Conservation (phyloP, 768 basidiomycete species). For the Suillus bovinus region DNA sequence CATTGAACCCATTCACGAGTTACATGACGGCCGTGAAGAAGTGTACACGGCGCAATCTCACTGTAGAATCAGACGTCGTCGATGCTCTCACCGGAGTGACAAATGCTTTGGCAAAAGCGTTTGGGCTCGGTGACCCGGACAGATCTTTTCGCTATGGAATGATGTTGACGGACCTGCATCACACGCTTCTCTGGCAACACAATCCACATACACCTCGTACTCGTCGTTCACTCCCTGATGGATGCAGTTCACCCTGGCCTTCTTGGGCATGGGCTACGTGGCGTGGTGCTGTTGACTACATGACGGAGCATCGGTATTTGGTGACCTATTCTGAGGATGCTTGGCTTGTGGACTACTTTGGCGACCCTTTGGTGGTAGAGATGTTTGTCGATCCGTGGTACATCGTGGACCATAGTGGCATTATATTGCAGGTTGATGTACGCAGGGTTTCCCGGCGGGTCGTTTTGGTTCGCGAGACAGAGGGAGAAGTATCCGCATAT, state of each 20-base stretch:
- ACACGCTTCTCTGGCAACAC: constrained; percentile 24
- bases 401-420: constrained; percentile 15
- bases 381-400: constrained; percentile 20
- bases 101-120: not conserved
- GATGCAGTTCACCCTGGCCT: constrained; percentile 14
- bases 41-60: not conserved
- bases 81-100: constrained; percentile 1
- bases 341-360: not conserved
- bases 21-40: not conserved
- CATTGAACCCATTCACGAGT: not conserved
- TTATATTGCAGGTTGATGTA: constrained; percentile 19
- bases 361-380: constrained; percentile 14
- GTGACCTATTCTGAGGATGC: not conserved
- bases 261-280: constrained; percentile 30
- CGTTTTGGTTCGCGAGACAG: not conserved
- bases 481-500: not conserved
- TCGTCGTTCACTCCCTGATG: constrained; percentile 12
- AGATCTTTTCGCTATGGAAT: not conserved
- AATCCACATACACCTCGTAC: constrained; percentile 13
- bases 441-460: not conserved
- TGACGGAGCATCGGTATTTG: constrained; percentile 2
- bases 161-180: constrained; percentile 14
- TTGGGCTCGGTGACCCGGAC: not conserved
- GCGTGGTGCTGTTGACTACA: constrained; percentile 19
- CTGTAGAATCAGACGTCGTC: not conserved